Conservation (phyloP, 2,329 filamentous ascomycete species). For the Aureobasidium mangrovei region DNA sequence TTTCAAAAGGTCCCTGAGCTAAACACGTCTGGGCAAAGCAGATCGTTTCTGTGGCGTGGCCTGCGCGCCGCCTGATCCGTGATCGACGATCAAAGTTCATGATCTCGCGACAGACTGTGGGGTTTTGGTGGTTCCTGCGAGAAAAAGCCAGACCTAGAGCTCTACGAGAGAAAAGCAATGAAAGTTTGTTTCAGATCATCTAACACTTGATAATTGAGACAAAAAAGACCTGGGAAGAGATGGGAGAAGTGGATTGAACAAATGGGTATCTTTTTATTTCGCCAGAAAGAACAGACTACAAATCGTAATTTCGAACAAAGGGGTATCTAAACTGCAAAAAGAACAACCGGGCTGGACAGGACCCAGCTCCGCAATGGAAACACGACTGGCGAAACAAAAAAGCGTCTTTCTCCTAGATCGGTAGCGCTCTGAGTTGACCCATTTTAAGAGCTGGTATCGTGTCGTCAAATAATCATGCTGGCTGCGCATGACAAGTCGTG, state of each 20-base stretch:
- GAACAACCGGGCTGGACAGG: slow-evolving; percentile 4
- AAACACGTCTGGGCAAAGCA: background rate
- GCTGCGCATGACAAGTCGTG: background rate
- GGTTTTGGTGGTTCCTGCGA: background rate
- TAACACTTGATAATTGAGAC: background rate
- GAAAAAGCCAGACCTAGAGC: background rate
- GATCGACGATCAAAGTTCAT: slow-evolving; percentile 1
- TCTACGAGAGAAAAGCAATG: background rate
- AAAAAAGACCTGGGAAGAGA: background rate
- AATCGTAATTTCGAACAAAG: background rate
- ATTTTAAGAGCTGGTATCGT: background rate
- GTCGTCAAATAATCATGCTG: background rate
- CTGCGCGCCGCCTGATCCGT: background rate
- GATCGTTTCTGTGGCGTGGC: background rate
- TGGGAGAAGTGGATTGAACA: background rate
- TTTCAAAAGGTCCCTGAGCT: slow-evolving; percentile 10
- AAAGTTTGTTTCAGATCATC: slow-evolving; percentile 9
- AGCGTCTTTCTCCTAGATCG: background rate
- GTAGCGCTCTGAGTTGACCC: background rate
- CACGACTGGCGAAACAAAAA: background rate
- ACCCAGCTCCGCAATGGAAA: slow-evolving; percentile 1
- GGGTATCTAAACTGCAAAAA: slow-evolving; percentile 9
- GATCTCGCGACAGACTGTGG: background rate
- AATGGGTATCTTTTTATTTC: background rate
- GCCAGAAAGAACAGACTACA: background rate